Conservation (phyloP, 257 asterid genomes). For the Solanum sejunctum region DNA sequence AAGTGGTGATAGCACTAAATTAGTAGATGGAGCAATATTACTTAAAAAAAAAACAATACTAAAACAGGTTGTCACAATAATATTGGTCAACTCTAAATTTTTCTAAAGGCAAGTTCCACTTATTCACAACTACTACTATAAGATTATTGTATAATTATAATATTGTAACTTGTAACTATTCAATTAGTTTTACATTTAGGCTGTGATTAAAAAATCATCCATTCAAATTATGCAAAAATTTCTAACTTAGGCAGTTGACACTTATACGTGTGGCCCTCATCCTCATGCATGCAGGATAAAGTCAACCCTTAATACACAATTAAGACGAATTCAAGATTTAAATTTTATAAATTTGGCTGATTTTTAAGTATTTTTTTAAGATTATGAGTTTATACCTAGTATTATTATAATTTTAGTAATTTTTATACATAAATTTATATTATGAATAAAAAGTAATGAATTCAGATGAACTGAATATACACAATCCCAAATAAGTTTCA, state of each 20-base stretch:
- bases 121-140: background rate
- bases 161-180: background rate
- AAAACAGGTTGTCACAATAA: no score
- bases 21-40: no score
- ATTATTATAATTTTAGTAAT: background rate
- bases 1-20: no score
- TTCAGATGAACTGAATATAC: background rate
- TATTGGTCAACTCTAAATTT: background rate
- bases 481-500: background rate
- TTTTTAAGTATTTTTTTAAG: background rate
- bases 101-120: background rate
- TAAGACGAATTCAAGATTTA: fast-evolving
- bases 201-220: no score
- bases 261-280: background rate
- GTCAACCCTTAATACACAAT: background rate
- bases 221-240: background rate
- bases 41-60: no score
- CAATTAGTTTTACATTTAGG: background rate
- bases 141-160: background rate
- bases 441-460: fast-evolving
- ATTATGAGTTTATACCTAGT: background rate
- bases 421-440: background rate
- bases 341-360: background rate
- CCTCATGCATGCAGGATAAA: background rate
- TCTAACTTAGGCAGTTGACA: background rate